phyloP scores from a whole-genome alignment of 305 asterid species.

The Plantago rigida region DNA sequence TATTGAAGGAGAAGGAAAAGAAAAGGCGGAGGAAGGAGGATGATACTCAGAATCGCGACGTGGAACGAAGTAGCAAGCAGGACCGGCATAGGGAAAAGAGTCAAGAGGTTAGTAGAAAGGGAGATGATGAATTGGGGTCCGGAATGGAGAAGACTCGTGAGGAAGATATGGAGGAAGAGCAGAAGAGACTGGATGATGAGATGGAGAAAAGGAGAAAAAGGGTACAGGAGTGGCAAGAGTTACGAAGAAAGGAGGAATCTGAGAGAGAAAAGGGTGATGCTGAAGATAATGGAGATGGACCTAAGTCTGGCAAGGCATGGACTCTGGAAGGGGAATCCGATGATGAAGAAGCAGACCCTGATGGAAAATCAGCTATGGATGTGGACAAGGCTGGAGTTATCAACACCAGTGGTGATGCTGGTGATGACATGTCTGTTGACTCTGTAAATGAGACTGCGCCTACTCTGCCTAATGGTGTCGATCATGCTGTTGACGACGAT shows the following conservation, averaged over 20 bases:
- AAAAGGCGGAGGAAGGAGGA: slow-evolving; percentile 66
- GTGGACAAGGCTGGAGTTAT: slow-evolving; percentile 34
- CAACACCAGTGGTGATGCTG: slow-evolving; percentile 32
- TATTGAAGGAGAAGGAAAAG: slow-evolving; percentile 46
- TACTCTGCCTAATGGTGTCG: slow-evolving; percentile 36
- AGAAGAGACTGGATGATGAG: slow-evolving; percentile 77
- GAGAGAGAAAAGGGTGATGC: slow-evolving; percentile 70
- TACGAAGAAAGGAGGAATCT: slow-evolving; percentile 64
- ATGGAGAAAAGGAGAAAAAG: slow-evolving; percentile 86
- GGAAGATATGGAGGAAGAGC: slow-evolving; percentile 81
- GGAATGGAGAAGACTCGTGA: slow-evolving; percentile 49
- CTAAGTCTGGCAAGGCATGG: slow-evolving; percentile 76
- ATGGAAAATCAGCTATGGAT: slow-evolving; percentile 41
- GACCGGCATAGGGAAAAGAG: slow-evolving; percentile 40
- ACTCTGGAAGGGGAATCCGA: slow-evolving; percentile 92
- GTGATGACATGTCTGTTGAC: slow-evolving; percentile 37
- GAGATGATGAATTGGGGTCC: slow-evolving; percentile 32
- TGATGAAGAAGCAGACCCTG: slow-evolving; percentile 70
- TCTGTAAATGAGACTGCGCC: slow-evolving; percentile 34
- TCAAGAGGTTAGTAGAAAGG: slow-evolving; percentile 41
- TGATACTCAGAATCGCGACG: slow-evolving; percentile 37
- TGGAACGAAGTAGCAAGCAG: slow-evolving; percentile 36
- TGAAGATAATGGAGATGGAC: slow-evolving; percentile 38
- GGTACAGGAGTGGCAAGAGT: slow-evolving; percentile 97
- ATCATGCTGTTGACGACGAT: slow-evolving; percentile 41